Percentiles rank a stretch among this genome's conserved stretches.
These are phyloP conservation scores for Cladochytrium replicatum DNA, from an alignment of 192 early-diverging fungal genomes.

Conservation along the genomic window DNA sequence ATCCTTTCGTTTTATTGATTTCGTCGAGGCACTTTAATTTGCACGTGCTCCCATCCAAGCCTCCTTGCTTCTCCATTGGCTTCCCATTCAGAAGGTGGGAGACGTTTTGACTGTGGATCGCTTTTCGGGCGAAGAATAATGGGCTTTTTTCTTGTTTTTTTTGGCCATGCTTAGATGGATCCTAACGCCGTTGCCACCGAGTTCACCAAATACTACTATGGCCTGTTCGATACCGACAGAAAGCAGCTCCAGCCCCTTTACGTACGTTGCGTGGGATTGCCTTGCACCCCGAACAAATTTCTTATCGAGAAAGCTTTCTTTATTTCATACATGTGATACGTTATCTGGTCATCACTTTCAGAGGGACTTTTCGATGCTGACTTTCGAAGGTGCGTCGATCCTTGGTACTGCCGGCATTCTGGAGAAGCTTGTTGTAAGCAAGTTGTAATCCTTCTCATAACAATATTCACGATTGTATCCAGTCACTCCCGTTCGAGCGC, in stretches of 20 bases:
- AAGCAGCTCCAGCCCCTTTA: slow-evolving; percentile 58
- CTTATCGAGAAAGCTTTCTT: background rate
- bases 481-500: slow-evolving; percentile 67
- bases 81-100: too few relatives aligned
- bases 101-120: too few relatives aligned
- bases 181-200: slow-evolving; percentile 62
- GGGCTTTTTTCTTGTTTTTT: too few relatives aligned
- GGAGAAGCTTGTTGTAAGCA: slow-evolving; percentile 66
- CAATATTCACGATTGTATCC: slow-evolving; percentile 4
- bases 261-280: slow-evolving; percentile 41
- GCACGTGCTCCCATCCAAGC: too few relatives aligned
- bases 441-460: slow-evolving; percentile 1
- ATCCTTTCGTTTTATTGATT: too few relatives aligned
- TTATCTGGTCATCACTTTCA: slow-evolving; percentile 22
- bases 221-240: slow-evolving; percentile 70
- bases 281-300: slow-evolving; percentile 3
- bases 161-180: too few relatives aligned
- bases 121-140: too few relatives aligned
- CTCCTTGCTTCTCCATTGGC: too few relatives aligned
- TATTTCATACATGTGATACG: background rate
- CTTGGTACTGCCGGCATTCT: slow-evolving; percentile 54
- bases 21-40: too few relatives aligned
- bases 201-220: slow-evolving; percentile 83
- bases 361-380: slow-evolving; percentile 72
- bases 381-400: slow-evolving; percentile 68